Conservation (phyloP, 2,329 filamentous ascomycete species). For the Cordyceps farinosa region DNA sequence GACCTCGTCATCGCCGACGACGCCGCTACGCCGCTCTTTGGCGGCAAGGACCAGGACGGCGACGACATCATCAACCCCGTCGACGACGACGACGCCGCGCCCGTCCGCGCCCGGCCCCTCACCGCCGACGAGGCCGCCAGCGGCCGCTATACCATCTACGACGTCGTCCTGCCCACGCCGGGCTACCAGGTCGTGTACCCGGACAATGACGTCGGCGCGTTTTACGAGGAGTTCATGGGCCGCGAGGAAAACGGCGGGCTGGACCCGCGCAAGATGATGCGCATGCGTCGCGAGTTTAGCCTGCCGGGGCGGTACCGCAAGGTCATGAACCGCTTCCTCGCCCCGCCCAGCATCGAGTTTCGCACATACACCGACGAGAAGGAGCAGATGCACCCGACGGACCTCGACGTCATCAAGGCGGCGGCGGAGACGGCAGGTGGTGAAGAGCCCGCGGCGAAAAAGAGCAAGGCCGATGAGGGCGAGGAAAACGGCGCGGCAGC, state of each 20-base stretch:
- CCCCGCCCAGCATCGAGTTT: slow-evolving; percentile 63
- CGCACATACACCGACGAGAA: slow-evolving; percentile 65
- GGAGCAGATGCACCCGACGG: slow-evolving; percentile 86
- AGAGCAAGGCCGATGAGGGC: slow-evolving; percentile 23
- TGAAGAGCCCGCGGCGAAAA: slow-evolving; percentile 21
- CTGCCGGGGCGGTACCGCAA: slow-evolving; percentile 87
- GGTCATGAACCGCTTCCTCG: slow-evolving; percentile 68
- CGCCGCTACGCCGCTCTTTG: slow-evolving; percentile 32
- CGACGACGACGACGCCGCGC: slow-evolving; percentile 39
- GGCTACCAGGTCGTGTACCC: slow-evolving; percentile 90
- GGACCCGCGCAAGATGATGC: slow-evolving; percentile 82
- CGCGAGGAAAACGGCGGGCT: slow-evolving; percentile 72
- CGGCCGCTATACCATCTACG: slow-evolving; percentile 76
- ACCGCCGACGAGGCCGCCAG: slow-evolving; percentile 73
- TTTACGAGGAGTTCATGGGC: slow-evolving; percentile 83
- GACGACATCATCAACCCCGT: slow-evolving; percentile 42
- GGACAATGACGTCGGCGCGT: slow-evolving; percentile 74
- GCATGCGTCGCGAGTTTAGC: slow-evolving; percentile 81
- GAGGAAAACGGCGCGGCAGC: slow-evolving; percentile 30
- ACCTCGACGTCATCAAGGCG: slow-evolving; percentile 65
- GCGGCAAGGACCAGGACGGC: slow-evolving; percentile 61
- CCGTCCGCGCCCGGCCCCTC: slow-evolving; percentile 63
- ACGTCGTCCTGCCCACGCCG: slow-evolving; percentile 87
- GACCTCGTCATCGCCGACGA: slow-evolving; percentile 68
- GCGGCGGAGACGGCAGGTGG: slow-evolving; percentile 23